Evolutionary conservation across 2,329 filamentous ascomycete species (phyloP).

Genomic region (Tolypocladium tundrense): DNA sequence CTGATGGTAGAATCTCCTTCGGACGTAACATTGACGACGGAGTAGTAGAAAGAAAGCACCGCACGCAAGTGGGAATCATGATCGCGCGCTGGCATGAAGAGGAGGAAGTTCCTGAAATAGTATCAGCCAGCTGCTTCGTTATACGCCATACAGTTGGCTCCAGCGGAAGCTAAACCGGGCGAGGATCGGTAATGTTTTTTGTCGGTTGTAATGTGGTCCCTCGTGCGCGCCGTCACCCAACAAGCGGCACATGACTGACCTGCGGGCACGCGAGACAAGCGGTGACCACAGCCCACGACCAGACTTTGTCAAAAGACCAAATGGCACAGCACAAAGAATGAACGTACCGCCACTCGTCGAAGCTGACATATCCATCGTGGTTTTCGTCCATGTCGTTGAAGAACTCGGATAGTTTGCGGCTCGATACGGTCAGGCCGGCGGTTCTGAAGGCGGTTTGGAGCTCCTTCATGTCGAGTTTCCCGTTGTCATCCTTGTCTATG

Average conservation of each 20-base stretch:
- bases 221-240: conserved; percentile 2
- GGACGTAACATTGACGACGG: conserved; percentile 77
- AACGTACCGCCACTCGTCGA: conserved; percentile 91
- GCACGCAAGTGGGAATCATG: conserved; percentile 63
- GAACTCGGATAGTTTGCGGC: conserved; percentile 69
- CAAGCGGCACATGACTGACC: conserved; percentile 14
- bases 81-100: conserved; percentile 66
- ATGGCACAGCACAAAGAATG: background rate
- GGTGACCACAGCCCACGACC: conserved; percentile 2
- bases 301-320: conserved; percentile 1
- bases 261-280: conserved; percentile 1
- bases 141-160: too few relatives aligned
- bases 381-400: conserved; percentile 86
- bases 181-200: background rate
- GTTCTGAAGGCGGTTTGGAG: conserved; percentile 66
- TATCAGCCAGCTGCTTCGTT: conserved; percentile 6
- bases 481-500: conserved; percentile 80
- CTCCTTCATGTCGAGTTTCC: conserved; percentile 79
- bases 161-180: background rate
- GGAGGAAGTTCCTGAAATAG: conserved; percentile 66
- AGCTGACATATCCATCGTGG: conserved; percentile 77
- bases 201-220: background rate
- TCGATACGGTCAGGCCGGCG: conserved; percentile 70
- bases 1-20: conserved; percentile 91
- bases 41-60: conserved; percentile 84